A percentile compares a stretch with the other conserved stretches of the same genome.
Conservation (phyloP, 2,329 filamentous ascomycete species). For the Ophiostoma pallidulum region DNA sequence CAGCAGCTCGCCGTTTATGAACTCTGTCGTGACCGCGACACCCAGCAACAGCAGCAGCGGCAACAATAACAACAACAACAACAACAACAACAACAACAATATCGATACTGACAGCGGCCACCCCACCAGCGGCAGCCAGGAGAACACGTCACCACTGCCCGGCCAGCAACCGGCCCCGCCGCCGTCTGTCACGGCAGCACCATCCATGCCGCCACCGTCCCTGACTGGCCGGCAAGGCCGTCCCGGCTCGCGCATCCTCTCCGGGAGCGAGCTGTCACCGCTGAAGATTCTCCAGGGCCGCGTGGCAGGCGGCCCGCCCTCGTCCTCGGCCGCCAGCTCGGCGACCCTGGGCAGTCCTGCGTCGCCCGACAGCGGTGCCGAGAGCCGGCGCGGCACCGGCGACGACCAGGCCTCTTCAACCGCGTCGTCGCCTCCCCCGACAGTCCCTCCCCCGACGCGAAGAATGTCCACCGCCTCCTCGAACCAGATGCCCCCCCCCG, state of each 20-base stretch:
- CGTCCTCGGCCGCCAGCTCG: constrained; percentile 17
- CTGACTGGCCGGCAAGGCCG: constrained; percentile 24
- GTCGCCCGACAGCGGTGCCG: constrained; percentile 14
- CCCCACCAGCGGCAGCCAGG: constrained; percentile 27
- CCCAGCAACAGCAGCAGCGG: background rate
- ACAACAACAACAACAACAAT: background rate
- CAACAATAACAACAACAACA: background rate
- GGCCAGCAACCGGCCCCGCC: background rate
- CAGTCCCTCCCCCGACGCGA: constrained; percentile 10
- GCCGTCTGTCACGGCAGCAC: background rate
- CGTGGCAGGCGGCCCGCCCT: background rate
- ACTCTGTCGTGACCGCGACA: constrained; percentile 16
- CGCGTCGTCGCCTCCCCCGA: constrained; percentile 15
- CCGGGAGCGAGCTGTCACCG: constrained; percentile 47
- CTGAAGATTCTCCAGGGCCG: constrained; percentile 41
- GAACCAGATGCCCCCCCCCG: constrained; percentile 23
- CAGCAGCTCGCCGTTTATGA: constrained; percentile 25
- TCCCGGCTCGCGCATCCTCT: constrained; percentile 40
- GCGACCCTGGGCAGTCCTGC: constrained; percentile 10
- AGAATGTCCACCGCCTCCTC: constrained; percentile 9
- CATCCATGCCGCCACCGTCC: constrained; percentile 26
- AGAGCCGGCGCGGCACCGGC: constrained; percentile 14
- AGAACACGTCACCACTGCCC: constrained; percentile 33
- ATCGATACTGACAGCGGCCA: too few species aligned
- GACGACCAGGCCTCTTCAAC: constrained; percentile 7